Conservation (phyloP, 495 filamentous ascomycete genomes). For the Talaromyces borbonicus region DNA sequence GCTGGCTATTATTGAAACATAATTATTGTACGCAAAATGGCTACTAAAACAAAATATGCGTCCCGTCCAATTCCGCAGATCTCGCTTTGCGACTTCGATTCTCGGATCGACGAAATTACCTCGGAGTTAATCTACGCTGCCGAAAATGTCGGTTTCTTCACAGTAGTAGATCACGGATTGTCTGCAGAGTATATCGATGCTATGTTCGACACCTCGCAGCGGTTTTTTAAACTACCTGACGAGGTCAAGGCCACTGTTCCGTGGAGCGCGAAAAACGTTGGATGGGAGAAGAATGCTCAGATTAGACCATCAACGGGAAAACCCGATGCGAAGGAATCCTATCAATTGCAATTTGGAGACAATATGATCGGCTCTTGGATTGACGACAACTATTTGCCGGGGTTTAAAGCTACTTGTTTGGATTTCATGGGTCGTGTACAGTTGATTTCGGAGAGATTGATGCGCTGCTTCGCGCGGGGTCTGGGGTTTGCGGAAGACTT, state of each 20-base stretch:
- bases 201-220: constrained; percentile 41
- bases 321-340: constrained; percentile 52
- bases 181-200: constrained; percentile 35
- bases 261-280: constrained; percentile 44
- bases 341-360: constrained; percentile 51
- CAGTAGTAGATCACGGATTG: constrained; percentile 47
- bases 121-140: constrained; percentile 44
- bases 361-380: constrained; percentile 45
- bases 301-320: constrained; percentile 50
- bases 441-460: constrained; percentile 43
- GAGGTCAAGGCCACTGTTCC: constrained; percentile 42
- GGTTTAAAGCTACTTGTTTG: constrained; percentile 33
- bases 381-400: constrained; percentile 34
- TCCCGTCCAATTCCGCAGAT: constrained; percentile 46
- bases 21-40: neutral
- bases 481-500: constrained; percentile 47
- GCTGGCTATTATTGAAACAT: neutral
- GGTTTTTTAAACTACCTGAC: constrained; percentile 49
- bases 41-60: constrained; percentile 29
- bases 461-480: constrained; percentile 49
- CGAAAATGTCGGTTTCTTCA: constrained; percentile 56
- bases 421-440: constrained; percentile 47
- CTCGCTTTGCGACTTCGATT: constrained; percentile 45
- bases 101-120: constrained; percentile 45
- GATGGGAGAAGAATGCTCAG: constrained; percentile 57